phyloP scores from a whole-genome alignment of 768 basidiomycete genomes.

The Austroboletus eburneus region DNA sequence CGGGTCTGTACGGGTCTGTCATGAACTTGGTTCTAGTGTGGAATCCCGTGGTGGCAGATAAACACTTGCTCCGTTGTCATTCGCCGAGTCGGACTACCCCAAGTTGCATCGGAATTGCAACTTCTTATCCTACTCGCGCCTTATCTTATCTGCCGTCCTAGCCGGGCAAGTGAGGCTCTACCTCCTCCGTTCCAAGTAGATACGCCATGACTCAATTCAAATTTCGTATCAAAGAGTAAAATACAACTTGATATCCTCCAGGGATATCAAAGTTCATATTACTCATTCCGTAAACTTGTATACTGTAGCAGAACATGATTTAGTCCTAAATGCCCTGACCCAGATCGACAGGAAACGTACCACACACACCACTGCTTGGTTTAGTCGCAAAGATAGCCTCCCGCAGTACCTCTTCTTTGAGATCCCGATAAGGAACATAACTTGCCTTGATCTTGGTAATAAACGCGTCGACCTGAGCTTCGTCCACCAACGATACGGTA shows the following conservation, averaged over 20 bases:
- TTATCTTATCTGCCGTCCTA: slow-evolving; percentile 8
- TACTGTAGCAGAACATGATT: slow-evolving; percentile 11
- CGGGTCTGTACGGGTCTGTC: slow-evolving; percentile 42
- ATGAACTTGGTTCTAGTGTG: slow-evolving; percentile 19
- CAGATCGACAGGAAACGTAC: slow-evolving; percentile 40
- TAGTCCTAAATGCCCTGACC: neutral
- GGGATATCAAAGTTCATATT: neutral
- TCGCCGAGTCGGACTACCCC: too few relatives aligned
- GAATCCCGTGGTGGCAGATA: neutral
- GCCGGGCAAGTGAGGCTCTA: neutral
- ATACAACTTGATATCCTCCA: neutral
- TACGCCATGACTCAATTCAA: neutral
- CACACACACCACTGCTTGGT: slow-evolving; percentile 79
- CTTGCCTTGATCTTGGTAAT: slow-evolving; percentile 53
- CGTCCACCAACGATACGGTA: slow-evolving; percentile 75
- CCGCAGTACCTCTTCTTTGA: slow-evolving; percentile 54
- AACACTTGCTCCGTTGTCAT: neutral
- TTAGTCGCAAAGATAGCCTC: slow-evolving; percentile 80
- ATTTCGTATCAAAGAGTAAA: neutral
- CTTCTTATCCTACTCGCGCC: neutral
- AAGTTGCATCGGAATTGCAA: neutral
- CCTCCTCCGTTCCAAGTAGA: neutral
- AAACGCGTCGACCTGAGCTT: slow-evolving; percentile 57
- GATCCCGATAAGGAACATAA: slow-evolving; percentile 60
- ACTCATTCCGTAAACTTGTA: slow-evolving; percentile 27